Percentiles rank a stretch among this genome's conserved stretches.
Conservation (phyloP, 495 filamentous ascomycete genomes). For the Aspergillus saccharolyticus region DNA sequence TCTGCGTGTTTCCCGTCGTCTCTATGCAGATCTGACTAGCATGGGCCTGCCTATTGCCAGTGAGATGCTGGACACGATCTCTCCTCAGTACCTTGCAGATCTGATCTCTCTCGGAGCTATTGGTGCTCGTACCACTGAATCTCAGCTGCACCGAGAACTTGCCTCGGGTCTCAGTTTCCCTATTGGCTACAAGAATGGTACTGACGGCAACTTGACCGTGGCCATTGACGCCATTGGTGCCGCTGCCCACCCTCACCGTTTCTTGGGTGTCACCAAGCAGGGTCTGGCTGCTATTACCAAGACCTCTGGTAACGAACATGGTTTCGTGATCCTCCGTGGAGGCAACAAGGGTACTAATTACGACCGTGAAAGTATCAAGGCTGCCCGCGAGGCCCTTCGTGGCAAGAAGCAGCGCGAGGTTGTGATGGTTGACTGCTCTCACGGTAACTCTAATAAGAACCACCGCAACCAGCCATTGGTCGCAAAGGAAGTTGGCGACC, state of each 20-base stretch:
- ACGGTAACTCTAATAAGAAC: conserved; percentile 66
- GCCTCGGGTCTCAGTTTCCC: conserved; percentile 97
- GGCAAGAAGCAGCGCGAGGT: conserved; percentile 85
- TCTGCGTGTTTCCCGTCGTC: conserved; percentile 75
- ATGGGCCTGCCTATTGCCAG: conserved; percentile 88
- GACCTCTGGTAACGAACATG: conserved; percentile 89
- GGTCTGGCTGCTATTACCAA: conserved; percentile 92
- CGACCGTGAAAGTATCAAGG: conserved; percentile 73
- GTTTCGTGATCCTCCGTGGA: conserved; percentile 92
- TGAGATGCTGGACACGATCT: conserved; percentile 98
- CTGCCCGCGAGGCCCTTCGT: conserved; percentile 69
- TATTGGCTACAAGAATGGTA: conserved; percentile 98
- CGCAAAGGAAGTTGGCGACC: conserved; percentile 72
- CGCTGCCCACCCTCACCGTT: conserved; percentile 87
- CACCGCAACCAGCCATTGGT: conserved; percentile 88
- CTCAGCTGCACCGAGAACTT: conserved; percentile 89
- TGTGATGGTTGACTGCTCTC: conserved; percentile 97
- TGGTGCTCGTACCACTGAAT: conserved; percentile 95
- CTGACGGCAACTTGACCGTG: conserved; percentile 89
- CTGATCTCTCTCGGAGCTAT: conserved; percentile 93
- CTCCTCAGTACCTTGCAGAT: conserved; percentile 93
- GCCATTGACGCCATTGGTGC: conserved; percentile 95
- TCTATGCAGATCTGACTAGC: conserved; percentile 85
- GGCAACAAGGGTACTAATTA: conserved; percentile 94
- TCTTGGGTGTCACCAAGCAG: conserved; percentile 99